phyloP scores from a whole-genome alignment of 768 basidiomycete species.

The Boletus vinaceobasis region DNA sequence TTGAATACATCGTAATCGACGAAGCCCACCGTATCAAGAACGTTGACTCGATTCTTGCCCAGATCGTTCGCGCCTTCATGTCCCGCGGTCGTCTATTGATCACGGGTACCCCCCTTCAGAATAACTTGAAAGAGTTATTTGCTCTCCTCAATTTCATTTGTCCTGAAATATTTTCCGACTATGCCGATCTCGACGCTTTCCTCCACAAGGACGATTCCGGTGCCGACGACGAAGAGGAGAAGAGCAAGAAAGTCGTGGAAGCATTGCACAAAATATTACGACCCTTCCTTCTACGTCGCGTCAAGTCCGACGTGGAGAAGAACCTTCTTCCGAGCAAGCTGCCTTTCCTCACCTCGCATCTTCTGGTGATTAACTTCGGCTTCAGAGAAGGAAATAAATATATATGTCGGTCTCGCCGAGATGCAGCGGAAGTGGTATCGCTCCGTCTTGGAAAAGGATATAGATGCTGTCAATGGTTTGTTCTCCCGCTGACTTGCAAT shows the following conservation, averaged over 20 bases:
- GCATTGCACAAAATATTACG: conserved; percentile 95
- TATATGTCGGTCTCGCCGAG: conserved; percentile 93
- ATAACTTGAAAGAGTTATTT: conserved; percentile 94
- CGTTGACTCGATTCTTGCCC: conserved; percentile 90
- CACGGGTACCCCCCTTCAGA: conserved; percentile 95
- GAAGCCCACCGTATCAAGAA: conserved; percentile 99
- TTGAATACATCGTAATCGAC: conserved; percentile 98
- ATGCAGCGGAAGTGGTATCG: conserved; percentile 99
- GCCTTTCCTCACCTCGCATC: background rate
- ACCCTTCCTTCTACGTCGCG: conserved; percentile 89
- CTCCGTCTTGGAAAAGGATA: conserved; percentile 93
- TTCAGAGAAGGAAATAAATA: conserved; percentile 95
- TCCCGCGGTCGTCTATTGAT: conserved; percentile 89
- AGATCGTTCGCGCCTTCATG: conserved; percentile 89
- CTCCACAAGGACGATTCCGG: conserved; percentile 80
- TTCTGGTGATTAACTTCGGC: background rate
- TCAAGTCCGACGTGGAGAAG: conserved; percentile 97
- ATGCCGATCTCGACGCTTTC: conserved; percentile 89
- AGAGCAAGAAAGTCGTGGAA: conserved; percentile 91
- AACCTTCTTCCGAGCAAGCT: conserved; percentile 80
- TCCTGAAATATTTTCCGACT: conserved; percentile 92
- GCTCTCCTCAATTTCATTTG: conserved; percentile 93
- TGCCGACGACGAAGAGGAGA: conserved; percentile 70
- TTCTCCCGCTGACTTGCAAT: background rate
- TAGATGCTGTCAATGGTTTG: conserved; percentile 94